Evolutionary conservation across 768 basidiomycete species (phyloP).

Genomic region (Lyophyllum semitale): DNA sequence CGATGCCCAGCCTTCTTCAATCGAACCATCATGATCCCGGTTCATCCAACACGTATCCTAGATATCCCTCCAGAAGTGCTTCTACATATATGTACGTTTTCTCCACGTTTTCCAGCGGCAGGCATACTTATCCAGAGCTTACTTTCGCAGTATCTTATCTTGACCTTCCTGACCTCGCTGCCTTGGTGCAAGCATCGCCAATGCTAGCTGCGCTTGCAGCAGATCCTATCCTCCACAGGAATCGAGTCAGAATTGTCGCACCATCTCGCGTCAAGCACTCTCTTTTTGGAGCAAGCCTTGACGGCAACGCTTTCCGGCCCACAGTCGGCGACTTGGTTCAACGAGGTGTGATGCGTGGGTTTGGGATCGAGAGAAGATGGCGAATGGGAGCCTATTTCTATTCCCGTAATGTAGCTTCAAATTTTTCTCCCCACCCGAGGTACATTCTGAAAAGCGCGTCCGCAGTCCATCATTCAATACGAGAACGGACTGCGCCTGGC

Average conservation of each 20-base stretch:
- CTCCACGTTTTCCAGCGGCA: not conserved
- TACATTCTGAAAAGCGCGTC: slow-evolving; percentile 9
- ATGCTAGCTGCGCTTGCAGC: slow-evolving; percentile 50
- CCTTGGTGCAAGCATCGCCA: slow-evolving; percentile 49
- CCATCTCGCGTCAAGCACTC: slow-evolving; percentile 71
- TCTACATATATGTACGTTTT: slow-evolving; percentile 55
- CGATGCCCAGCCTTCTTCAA: slow-evolving; percentile 1
- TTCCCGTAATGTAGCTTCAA: slow-evolving; percentile 51
- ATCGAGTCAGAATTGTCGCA: slow-evolving; percentile 59
- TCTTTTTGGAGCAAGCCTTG: slow-evolving; percentile 58
- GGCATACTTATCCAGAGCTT: not conserved
- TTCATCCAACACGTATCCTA: slow-evolving; percentile 24
- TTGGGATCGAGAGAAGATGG: slow-evolving; percentile 67
- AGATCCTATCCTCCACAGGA: slow-evolving; percentile 66
- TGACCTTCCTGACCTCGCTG: slow-evolving; percentile 70
- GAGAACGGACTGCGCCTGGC: slow-evolving; percentile 56
- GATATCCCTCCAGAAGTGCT: slow-evolving; percentile 57
- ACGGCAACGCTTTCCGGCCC: slow-evolving; percentile 60
- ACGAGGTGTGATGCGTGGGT: slow-evolving; percentile 68
- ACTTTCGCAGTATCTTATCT: slow-evolving; percentile 59
- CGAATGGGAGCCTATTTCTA: slow-evolving; percentile 67
- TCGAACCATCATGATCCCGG: slow-evolving; percentile 20
- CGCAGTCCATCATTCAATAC: slow-evolving; percentile 68
- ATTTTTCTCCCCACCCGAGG: slow-evolving; percentile 1
- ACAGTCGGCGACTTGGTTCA: slow-evolving; percentile 68